phyloP scores from a whole-genome alignment of 176 grass and related monocot genomes.

The Typha latifolia region DNA sequence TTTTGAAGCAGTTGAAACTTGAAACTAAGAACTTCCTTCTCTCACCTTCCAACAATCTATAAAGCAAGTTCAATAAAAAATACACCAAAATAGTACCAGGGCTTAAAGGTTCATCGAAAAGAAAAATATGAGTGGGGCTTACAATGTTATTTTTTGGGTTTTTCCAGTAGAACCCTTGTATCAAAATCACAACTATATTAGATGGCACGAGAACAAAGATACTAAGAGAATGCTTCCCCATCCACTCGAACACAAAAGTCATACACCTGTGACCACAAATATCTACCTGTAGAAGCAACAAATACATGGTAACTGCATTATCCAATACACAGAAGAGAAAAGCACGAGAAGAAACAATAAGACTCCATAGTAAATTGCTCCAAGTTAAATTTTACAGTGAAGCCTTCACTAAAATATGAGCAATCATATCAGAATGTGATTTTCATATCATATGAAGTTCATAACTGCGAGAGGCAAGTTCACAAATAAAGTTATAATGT shows the following conservation, averaged over 20 bases:
- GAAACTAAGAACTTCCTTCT: no score
- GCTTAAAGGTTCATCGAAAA: neutral
- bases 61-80: neutral
- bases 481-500: no score
- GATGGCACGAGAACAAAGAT: slow-evolving; percentile 22
- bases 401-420: neutral
- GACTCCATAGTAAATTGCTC: neutral
- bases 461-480: no score
- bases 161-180: slow-evolving; percentile 33
- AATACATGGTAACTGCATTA: neutral
- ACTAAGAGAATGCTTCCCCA: slow-evolving; percentile 29
- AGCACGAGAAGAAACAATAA: neutral
- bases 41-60: no score
- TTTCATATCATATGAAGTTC: no score
- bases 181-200: slow-evolving; percentile 1
- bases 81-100: neutral
- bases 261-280: slow-evolving; percentile 6
- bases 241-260: slow-evolving; percentile 18
- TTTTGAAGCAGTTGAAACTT: no score
- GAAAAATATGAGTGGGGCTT: neutral
- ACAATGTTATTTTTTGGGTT: slow-evolving; percentile 21
- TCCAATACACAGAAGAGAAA: neutral
- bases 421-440: no score
- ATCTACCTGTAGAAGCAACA: neutral
- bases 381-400: neutral